A percentile compares a stretch with the other conserved stretches of the same genome.
These are phyloP conservation scores for Taphrina deformans DNA, from an alignment of 1,139 yeast species.

Conservation along the genomic window DNA sequence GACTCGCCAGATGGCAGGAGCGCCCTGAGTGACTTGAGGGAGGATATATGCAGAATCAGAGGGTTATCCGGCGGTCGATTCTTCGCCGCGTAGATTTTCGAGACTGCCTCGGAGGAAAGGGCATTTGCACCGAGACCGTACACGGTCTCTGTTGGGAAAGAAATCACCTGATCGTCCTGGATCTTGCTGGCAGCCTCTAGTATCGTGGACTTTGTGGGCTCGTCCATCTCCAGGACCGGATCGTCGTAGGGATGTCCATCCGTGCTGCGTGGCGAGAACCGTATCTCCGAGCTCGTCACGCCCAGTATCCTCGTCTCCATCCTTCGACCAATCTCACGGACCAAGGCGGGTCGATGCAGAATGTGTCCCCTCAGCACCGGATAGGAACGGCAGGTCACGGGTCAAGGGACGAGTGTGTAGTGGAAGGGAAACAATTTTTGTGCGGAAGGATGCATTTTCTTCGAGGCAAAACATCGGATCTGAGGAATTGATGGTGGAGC, in stretches of 20 bases:
- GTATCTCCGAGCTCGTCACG: background rate
- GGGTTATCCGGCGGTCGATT: conserved; percentile 96
- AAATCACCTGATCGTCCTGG: conserved; percentile 50
- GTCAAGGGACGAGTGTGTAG: no score
- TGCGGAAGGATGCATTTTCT: no score
- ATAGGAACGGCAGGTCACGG: background rate
- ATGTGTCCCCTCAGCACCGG: background rate
- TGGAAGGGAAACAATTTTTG: background rate
- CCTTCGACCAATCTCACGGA: background rate
- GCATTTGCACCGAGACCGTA: conserved; percentile 94
- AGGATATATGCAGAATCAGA: conserved; percentile 81
- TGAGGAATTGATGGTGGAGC: conserved; percentile 1
- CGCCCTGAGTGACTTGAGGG: conserved; percentile 67
- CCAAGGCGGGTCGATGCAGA: background rate
- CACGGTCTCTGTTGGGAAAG: conserved; percentile 96
- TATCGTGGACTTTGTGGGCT: conserved; percentile 10
- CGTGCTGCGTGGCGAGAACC: background rate
- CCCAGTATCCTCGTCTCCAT: conserved; percentile 18
- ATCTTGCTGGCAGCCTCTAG: conserved; percentile 25
- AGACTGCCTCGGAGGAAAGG: conserved; percentile 68
- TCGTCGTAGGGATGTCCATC: conserved; percentile 29
- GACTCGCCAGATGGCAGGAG: conserved; percentile 41
- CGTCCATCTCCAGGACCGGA: conserved; percentile 14
- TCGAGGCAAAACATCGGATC: conserved; percentile 3
- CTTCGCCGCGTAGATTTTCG: conserved; percentile 77